These are phyloP conservation scores for Dissophora ornata DNA, from an alignment of 192 early-diverging fungal species.

Conservation along the genomic window DNA sequence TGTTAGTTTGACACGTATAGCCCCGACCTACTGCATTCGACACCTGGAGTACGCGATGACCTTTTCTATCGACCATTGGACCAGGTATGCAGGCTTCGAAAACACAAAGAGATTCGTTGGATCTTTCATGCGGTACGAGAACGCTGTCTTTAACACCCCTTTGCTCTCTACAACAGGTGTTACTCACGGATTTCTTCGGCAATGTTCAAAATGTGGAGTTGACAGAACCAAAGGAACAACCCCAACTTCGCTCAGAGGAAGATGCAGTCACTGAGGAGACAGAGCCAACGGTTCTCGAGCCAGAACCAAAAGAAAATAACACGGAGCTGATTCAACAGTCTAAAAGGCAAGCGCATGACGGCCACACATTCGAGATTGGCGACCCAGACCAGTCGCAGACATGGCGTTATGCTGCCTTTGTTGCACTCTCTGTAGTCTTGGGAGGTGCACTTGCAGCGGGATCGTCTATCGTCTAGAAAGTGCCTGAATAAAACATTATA, in stretches of 20 bases:
- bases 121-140: background rate
- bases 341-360: slow-evolving; percentile 8
- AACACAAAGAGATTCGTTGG: background rate
- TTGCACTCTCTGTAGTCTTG: slow-evolving; percentile 9
- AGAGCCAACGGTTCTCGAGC: slow-evolving; percentile 3
- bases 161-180: slow-evolving; percentile 57
- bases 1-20: slow-evolving; percentile 86
- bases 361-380: slow-evolving; percentile 47
- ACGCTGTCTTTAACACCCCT: background rate
- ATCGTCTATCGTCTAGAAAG: slow-evolving; percentile 16
- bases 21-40: slow-evolving; percentile 76
- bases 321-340: background rate
- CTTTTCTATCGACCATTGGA: slow-evolving; percentile 82
- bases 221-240: slow-evolving; percentile 57
- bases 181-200: slow-evolving; percentile 97
- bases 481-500: too few relatives aligned
- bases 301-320: background rate
- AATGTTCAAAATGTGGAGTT: slow-evolving; percentile 92
- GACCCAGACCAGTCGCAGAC: slow-evolving; percentile 32
- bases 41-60: slow-evolving; percentile 87
- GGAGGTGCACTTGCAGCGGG: slow-evolving; percentile 28
- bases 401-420: slow-evolving; percentile 36
- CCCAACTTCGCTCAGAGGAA: background rate
- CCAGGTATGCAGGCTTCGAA: slow-evolving; percentile 66
- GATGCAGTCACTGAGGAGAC: background rate